Base-by-base conservation (phyloP, 78 protist genomes). In the Andalucia godoyi region DNA sequence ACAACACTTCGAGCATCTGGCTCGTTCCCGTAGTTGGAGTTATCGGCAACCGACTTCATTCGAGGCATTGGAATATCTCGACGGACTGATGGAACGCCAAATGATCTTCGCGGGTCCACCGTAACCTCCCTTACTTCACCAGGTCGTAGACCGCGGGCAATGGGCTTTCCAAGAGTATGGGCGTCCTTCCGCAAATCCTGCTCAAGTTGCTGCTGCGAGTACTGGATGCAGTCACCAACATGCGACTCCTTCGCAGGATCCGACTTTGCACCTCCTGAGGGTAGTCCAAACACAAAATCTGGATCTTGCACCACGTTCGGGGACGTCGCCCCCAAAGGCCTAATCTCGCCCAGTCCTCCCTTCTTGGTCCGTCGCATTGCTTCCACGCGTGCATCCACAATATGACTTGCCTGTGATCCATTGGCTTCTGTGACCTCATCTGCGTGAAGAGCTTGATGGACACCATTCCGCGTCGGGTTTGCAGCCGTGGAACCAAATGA, bases 1-100 rank as follows among this genome's bases (percentile, higher is more conserved):
- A 58, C 23, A 12, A 58, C 47, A 10, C 45, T 58, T 18, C 9
- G 10, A 7, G 64, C 64, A 23, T 58, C 34, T 21, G 39, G 10
- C 47, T 58, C 64, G 10, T 58, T 41, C 25, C 64, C 64, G 45
- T 58, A 58, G 64, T 58, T 58, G 64, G 25, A 36, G 64, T 58
- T 58, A 41, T 58, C 53, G 12, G 64, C 34, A 36, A 58, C 64
- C 10, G 25, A 36, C n/a, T 17, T 36, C 30, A 18, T n/a, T 6
- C 9, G 8, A 17, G 64, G 64, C 6, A 33, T 21, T 41, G 18
- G 10, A 10, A 25, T 58, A 23, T 58, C 64, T 10, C 13, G 18
- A 7, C 64, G 10, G 10, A 58, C 64, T 10, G 64, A 58, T 21
- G 64, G 64, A 30, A 58, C 34, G 7, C 64, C 64, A 10, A 58